Conservation (phyloP, 441 rosid species). For the Eugenia klotzschiana region DNA sequence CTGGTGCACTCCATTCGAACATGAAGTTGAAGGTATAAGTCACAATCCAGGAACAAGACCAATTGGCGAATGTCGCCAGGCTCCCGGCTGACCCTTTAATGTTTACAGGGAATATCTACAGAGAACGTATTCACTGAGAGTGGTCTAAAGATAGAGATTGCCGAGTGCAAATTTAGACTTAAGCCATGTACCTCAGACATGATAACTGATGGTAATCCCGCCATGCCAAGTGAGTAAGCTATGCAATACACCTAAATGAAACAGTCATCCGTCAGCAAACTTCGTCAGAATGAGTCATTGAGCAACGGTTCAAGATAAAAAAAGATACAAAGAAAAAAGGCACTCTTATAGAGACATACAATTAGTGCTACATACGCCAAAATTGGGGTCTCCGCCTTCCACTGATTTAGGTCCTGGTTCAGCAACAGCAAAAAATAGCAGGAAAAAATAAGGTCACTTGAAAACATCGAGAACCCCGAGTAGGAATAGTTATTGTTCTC, state of each 20-base stretch:
- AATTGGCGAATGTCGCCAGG: conserved; percentile 27
- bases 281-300: no score
- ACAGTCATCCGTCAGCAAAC: no score
- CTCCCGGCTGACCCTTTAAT: conserved; percentile 46
- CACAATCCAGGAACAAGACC: conserved; percentile 32
- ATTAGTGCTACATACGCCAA: conserved; percentile 22
- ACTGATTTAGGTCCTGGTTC: conserved; percentile 18
- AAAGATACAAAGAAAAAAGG: not conserved
- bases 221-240: no score
- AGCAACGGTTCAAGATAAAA: no score
- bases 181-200: no score
- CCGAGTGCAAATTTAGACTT: no score
- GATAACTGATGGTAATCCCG: no score
- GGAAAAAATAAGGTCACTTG: not conserved
- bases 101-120: conserved; percentile 48
- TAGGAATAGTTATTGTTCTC: not conserved
- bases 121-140: not conserved
- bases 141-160: not conserved
- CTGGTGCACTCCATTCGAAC: conserved; percentile 52
- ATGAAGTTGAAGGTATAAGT: conserved; percentile 37
- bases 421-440: not conserved
- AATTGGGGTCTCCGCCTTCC: conserved; percentile 25
- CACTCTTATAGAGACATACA: conserved; percentile 16
- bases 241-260: no score
- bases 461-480: not conserved